phyloP scores from a whole-genome alignment of 192 early-diverging fungal genomes.

The Backusella liffmaniae region DNA sequence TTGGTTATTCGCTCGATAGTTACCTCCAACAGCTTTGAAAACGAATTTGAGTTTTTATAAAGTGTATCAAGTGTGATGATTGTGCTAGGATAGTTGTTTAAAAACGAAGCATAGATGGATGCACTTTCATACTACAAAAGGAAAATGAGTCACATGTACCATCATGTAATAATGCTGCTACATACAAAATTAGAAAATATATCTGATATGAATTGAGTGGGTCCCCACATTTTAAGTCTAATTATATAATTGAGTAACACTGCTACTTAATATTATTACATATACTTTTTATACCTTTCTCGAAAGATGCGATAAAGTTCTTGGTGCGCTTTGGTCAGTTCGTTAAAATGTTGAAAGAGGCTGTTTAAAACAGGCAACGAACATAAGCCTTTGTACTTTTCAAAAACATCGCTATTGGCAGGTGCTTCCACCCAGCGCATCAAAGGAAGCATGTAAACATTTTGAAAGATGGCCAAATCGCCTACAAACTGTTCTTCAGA shows the following conservation, averaged over 20 bases:
- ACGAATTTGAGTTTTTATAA: constrained; percentile 9
- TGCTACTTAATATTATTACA: background rate
- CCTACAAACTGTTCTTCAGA: background rate
- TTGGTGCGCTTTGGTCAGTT: background rate
- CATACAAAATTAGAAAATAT: constrained; percentile 15
- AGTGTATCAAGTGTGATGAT: constrained; percentile 12
- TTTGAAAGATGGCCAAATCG: background rate
- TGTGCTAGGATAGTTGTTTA: constrained; percentile 12
- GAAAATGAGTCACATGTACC: background rate
- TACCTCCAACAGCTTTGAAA: constrained; percentile 14
- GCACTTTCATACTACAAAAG: constrained; percentile 7
- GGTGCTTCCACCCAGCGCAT: background rate
- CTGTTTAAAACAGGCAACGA: background rate
- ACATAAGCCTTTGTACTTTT: background rate
- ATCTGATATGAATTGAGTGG: constrained; percentile 16
- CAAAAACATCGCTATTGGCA: background rate
- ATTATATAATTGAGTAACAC: background rate
- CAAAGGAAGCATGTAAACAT: background rate
- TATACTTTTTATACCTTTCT: constrained; percentile 4
- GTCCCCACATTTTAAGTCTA: constrained; percentile 19
- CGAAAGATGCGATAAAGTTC: background rate
- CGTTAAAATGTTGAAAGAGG: background rate
- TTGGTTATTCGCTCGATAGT: background rate
- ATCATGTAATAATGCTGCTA: background rate
- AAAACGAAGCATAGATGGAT: background rate